Conservation (phyloP, 2,329 filamentous ascomycete species). For the Aaosphaeria arxii region DNA sequence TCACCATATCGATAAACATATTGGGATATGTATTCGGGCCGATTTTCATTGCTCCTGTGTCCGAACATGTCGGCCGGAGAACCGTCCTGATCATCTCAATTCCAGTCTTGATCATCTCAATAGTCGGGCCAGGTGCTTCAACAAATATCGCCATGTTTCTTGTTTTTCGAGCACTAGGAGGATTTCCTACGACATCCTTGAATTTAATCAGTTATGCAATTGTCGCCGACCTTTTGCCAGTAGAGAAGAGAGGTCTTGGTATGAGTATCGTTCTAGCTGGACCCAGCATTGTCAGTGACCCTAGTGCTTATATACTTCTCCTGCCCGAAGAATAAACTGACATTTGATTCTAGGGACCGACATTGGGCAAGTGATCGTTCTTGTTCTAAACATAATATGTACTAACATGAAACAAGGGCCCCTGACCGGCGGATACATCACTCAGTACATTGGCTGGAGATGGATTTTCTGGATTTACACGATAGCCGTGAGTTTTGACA, state of each 20-base stretch:
- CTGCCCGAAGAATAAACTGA: constrained; percentile 14
- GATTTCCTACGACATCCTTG: constrained; percentile 4
- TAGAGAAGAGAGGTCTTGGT: constrained; percentile 11
- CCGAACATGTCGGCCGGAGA: constrained; percentile 14
- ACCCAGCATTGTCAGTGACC: constrained; percentile 1
- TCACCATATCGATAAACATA: constrained; percentile 29
- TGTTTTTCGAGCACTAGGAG: constrained; percentile 7
- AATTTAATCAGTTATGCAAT: constrained; percentile 16
- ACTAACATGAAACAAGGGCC: constrained; percentile 45
- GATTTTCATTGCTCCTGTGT: constrained; percentile 12
- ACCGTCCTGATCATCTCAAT: constrained; percentile 24
- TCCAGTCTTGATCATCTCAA: constrained; percentile 47
- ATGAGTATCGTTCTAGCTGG: constrained; percentile 48
- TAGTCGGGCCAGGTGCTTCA: constrained; percentile 24
- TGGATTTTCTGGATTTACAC: constrained; percentile 10
- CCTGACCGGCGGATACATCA: constrained; percentile 11
- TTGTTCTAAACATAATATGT: neutral
- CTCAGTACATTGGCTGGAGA: constrained; percentile 6
- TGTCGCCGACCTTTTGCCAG: constrained; percentile 13
- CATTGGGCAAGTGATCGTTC: neutral
- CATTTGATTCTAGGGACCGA: constrained; percentile 24
- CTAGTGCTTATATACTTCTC: constrained; percentile 6
- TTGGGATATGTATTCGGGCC: constrained; percentile 32
- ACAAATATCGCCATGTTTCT: constrained; percentile 26
- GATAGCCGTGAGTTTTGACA: constrained; percentile 2